A percentile compares a stretch with the other conserved stretches of the same genome.
phyloP scores from a whole-genome alignment of 495 filamentous ascomycete species.

The Halenospora varia region DNA sequence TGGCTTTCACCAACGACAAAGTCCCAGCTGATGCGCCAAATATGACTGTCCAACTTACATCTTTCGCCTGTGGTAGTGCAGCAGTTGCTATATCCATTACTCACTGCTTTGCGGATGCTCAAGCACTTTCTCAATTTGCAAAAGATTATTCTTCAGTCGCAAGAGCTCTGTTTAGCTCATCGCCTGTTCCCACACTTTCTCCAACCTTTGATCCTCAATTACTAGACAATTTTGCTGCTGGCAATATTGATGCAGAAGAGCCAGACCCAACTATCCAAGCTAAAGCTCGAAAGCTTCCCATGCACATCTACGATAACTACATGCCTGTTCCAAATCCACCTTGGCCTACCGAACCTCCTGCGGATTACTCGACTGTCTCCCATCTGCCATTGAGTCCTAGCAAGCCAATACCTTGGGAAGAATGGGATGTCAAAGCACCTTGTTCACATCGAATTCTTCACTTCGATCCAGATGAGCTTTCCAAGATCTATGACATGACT shows the following conservation, averaged over 20 bases:
- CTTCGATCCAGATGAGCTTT: constrained; percentile 25
- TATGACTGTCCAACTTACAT: constrained; percentile 19
- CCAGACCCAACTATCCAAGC: constrained; percentile 26
- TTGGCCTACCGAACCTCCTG: constrained; percentile 16
- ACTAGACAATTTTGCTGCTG: constrained; percentile 28
- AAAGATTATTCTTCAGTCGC: constrained; percentile 38
- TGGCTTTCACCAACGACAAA: constrained; percentile 14
- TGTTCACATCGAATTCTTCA: constrained; percentile 31
- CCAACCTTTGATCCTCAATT: constrained; percentile 31
- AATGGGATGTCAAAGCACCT: constrained; percentile 29
- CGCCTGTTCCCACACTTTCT: constrained; percentile 5
- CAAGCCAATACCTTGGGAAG: constrained; percentile 32
- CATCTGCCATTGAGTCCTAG: constrained; percentile 25
- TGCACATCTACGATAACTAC: constrained; percentile 37
- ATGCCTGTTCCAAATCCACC: constrained; percentile 24
- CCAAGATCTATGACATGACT: constrained; percentile 21
- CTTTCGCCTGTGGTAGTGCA: constrained; percentile 32
- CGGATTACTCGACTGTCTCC: constrained; percentile 17
- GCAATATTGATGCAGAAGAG: constrained; percentile 15
- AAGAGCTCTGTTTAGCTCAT: neutral
- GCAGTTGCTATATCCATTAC: constrained; percentile 37
- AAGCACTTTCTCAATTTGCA: constrained; percentile 40
- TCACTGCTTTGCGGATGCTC: constrained; percentile 46
- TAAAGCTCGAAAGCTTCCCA: constrained; percentile 27
- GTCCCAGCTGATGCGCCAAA: constrained; percentile 14